Evolutionary conservation across 2,329 filamentous ascomycete genomes (phyloP), one percentile per base, ranked within the genome.

Genomic region (Microsporum audouinii): DNA sequence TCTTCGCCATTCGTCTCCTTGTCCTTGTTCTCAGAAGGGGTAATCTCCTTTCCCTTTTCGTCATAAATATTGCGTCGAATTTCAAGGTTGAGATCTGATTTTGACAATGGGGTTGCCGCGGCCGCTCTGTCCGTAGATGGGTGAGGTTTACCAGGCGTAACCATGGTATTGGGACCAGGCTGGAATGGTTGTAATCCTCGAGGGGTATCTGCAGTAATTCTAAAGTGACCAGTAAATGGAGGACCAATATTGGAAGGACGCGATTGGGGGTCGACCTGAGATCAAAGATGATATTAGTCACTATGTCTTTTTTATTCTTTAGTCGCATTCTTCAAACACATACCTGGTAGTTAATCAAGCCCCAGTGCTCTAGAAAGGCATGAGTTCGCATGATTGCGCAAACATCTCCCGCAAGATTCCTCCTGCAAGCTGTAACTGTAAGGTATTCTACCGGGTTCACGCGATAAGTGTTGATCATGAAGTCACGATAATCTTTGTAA

Each of bases 301-400:
- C 3, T 65, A 34, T 17, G 41, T 2, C 8, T 29, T 29, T 47
- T 27, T n/a, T 31, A 43, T 5, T 5, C 17, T 23, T 14, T 1
- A 56, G 14, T 8, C 2, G n/a, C 34, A 23, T 29, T 8, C 8
- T 33, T 31, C 49, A 12, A 5, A 27, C 14, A n/a, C 74, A 65
- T 80, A 96, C 92, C 81, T 99, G 94, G 72, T 99, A 99, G 76
- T 99, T 99, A 74, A 99, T 96, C 70, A 99, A 79, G 5, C 94
- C 94, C 94, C 94, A 99, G 73, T 97, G 92, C 77, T 99, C 94
- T 39, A 99, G 81, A 77, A 99, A 99, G 14, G 91, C 88, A 75
- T 99, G 94, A 17, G 99, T 92, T 66, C 94, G 87, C 94, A 99
- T 99, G 68, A 99, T 99, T 43, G 94, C 92, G 77, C 94, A 99